phyloP scores from a whole-genome alignment of 495 filamentous ascomycete genomes.

The Aspergillus kassunensis region DNA sequence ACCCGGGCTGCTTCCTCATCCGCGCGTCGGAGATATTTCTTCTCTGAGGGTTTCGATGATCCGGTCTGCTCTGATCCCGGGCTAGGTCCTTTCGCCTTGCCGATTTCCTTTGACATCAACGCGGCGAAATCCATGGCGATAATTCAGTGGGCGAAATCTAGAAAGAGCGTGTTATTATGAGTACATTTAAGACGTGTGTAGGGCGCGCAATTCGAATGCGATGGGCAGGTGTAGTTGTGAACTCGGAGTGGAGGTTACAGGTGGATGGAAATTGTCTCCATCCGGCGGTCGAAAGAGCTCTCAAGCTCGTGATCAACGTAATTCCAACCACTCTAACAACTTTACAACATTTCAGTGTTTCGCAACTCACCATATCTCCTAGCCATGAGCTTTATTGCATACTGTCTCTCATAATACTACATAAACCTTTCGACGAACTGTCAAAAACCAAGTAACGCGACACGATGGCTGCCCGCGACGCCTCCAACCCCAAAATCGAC shows the following conservation, averaged over 20 bases:
- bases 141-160: no score
- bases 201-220: background rate
- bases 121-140: conserved; percentile 86
- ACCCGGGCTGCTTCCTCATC: conserved; percentile 81
- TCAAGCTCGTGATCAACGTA: background rate
- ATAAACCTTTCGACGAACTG: background rate
- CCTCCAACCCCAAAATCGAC: conserved; percentile 41
- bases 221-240: background rate
- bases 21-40: conserved; percentile 83
- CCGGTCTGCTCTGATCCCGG: conserved; percentile 23
- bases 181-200: background rate
- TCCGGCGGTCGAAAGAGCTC: background rate
- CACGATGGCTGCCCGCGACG: conserved; percentile 28
- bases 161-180: background rate
- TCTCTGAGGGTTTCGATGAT: conserved; percentile 36
- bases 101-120: conserved; percentile 85
- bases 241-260: background rate
- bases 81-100: conserved; percentile 59
- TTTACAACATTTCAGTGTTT: conserved; percentile 1
- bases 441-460: background rate
- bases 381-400: background rate
- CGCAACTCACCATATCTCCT: background rate
- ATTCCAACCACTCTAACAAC: background rate
- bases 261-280: background rate
- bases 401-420: background rate